Conservation (phyloP, 257 asterid genomes). For the Agastache rugosa region DNA sequence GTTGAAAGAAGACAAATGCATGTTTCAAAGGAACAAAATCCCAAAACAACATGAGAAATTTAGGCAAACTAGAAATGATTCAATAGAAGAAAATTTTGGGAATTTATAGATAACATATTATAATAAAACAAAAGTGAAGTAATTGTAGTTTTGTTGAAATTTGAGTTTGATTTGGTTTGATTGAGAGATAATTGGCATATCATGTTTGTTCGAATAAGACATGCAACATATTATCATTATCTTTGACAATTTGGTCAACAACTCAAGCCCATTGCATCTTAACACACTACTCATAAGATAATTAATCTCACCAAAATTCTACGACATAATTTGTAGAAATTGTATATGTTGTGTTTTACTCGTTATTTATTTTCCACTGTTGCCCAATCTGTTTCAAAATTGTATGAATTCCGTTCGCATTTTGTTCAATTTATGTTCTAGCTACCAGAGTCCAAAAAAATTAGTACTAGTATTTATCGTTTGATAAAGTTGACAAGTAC, state of each 20-base stretch:
- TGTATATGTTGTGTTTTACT: no score
- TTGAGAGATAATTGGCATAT: slow-evolving; percentile 61
- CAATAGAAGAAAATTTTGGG: slow-evolving; percentile 41
- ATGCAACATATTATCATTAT: slow-evolving; percentile 35
- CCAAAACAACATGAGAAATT: slow-evolving; percentile 32
- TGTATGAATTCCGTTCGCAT: no score
- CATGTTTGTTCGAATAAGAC: slow-evolving; percentile 52
- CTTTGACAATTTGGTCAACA: slow-evolving; percentile 40
- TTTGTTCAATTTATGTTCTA: no score
- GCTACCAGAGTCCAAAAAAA: no score
- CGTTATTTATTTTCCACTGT: no score
- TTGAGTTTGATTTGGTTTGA: slow-evolving; percentile 42
- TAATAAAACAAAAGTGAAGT: slow-evolving; percentile 43
- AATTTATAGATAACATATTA: slow-evolving; percentile 39
- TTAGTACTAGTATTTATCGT: no score
- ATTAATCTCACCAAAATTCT: background rate
- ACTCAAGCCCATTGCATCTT: background rate
- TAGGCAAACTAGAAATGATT: slow-evolving; percentile 58
- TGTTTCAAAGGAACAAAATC: slow-evolving; percentile 40
- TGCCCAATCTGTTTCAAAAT: no score
- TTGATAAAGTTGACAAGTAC: no score
- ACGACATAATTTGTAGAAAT: no score
- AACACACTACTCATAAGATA: background rate
- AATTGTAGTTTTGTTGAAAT: slow-evolving; percentile 49
- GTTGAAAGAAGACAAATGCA: slow-evolving; percentile 20